Evolutionary conservation across 257 asterid genomes (phyloP), one percentile per base, ranked within the genome.

Genomic region (Mitragyna speciosa): DNA sequence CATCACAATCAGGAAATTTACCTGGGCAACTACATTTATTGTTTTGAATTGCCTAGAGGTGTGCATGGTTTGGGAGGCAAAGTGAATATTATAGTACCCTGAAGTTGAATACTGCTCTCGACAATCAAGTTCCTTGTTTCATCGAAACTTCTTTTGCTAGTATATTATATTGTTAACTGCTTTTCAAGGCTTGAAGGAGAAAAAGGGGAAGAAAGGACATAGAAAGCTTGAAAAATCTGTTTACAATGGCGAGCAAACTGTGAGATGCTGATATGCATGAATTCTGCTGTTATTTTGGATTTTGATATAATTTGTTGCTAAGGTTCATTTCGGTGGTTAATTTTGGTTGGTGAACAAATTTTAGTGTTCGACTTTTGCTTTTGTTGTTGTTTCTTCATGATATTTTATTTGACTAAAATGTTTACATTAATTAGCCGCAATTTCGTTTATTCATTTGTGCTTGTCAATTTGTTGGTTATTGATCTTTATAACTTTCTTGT

Each of bases 401-500:
- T 51, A 73, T 24, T 3, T 30, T 33, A 31, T 9, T 54, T 30
- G 19, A 22, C 67, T 75, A 5, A 70, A 41, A 45, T 11, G 20
- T 33, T 45, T 11, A 26, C 61, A 58, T 41, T 19, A 39, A 11
- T 54, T 68, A n/a, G 26, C 24, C 24, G 7, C 17, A 59, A n/a
- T 54, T 75, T 36, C 33, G 12, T 73, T 73, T 45, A n/a, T 59
- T 17, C 26, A 74, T 43, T 51, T 83, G 7, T 28, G 65, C 75
- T 80, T 69, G 68, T 70, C 77, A 41, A 61, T 73, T 68, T 72
- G 9, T 61, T 67, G 70, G 26, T 22, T 80, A 26, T 28, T 49
- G 70, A 71, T 66, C 73, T 19, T 70, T 30, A 58, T 41, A 49
- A 33, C 74, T 43, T 61, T 82, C 56, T 75, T 84, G 80, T 81